Evolutionary conservation across 106 monocot genomes (phyloP).

Genomic region (Dendrobium catenatum): DNA sequence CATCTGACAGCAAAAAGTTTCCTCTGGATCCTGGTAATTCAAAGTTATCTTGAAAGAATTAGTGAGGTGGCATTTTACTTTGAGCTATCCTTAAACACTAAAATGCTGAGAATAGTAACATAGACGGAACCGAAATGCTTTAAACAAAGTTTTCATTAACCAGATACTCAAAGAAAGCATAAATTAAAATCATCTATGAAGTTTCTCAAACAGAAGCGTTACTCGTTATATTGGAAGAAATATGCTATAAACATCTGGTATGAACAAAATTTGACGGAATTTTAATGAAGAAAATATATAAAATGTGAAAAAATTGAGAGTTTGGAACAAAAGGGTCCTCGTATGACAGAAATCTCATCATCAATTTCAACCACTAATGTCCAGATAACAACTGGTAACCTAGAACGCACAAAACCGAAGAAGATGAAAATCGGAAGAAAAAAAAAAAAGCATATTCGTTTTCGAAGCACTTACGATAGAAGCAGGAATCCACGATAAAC

Average conservation of each 20-base stretch:
- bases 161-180: background rate
- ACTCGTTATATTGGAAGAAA: background rate
- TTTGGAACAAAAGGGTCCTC: background rate
- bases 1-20: constrained; percentile 42
- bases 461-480: constrained; percentile 11
- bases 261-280: background rate
- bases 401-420: background rate
- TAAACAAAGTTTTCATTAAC: background rate
- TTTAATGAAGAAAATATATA: background rate
- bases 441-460: background rate
- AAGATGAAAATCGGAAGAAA: background rate
- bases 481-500: constrained; percentile 53
- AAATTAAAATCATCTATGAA: background rate
- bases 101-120: background rate
- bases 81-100: background rate
- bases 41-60: constrained; percentile 4
- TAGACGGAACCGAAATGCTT: background rate
- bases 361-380: background rate
- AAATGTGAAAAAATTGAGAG: background rate
- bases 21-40: constrained; percentile 25
- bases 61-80: background rate
- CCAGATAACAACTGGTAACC: background rate
- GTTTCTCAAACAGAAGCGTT: background rate
- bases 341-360: constrained; percentile 1
- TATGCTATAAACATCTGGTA: background rate